Percentiles rank a stretch among this genome's conserved stretches.
Evolutionary conservation across 306 rosid genomes (phyloP).

Genomic region (Psophocarpus tetragonolobus): DNA sequence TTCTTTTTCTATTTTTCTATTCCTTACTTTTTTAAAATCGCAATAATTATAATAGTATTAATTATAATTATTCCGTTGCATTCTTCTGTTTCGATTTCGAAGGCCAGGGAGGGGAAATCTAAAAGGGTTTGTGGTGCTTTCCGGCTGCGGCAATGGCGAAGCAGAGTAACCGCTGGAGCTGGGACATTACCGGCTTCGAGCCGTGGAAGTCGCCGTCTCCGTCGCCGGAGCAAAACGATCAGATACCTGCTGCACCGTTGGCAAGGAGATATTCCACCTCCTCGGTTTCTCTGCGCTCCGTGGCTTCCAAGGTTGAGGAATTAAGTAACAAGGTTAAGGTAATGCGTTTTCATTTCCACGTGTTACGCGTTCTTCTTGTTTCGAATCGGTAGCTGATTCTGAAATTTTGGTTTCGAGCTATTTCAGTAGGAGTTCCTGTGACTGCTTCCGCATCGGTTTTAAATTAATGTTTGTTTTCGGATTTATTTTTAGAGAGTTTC

Average conservation of each 20-base stretch:
- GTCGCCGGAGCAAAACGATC: constrained; percentile 51
- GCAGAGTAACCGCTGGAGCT: constrained; percentile 74
- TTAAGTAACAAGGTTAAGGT: constrained; percentile 74
- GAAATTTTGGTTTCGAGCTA: constrained; percentile 5
- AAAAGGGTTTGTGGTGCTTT: constrained; percentile 33
- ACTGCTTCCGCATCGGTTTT: neutral
- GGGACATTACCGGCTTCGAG: constrained; percentile 81
- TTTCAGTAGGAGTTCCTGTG: constrained; percentile 11
- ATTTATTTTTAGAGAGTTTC: neutral
- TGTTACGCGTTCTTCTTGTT: neutral
- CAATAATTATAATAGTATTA: neutral
- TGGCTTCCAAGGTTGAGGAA: constrained; percentile 59
- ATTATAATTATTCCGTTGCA: neutral
- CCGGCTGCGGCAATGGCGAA: constrained; percentile 63
- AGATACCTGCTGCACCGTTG: constrained; percentile 47
- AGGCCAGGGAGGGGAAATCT: constrained; percentile 8
- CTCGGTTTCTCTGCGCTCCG: constrained; percentile 49
- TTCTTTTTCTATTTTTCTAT: neutral
- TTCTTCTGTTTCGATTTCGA: neutral
- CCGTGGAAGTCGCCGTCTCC: constrained; percentile 59
- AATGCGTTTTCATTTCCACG: constrained; percentile 24
- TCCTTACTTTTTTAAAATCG: neutral
- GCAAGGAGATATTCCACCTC: constrained; percentile 61
- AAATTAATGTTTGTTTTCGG: neutral
- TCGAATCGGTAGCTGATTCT: neutral